Percentiles rank a stretch among this genome's conserved stretches.
Evolutionary conservation across 768 basidiomycete genomes (phyloP).

Genomic region (Cystobasidium tubakii): DNA sequence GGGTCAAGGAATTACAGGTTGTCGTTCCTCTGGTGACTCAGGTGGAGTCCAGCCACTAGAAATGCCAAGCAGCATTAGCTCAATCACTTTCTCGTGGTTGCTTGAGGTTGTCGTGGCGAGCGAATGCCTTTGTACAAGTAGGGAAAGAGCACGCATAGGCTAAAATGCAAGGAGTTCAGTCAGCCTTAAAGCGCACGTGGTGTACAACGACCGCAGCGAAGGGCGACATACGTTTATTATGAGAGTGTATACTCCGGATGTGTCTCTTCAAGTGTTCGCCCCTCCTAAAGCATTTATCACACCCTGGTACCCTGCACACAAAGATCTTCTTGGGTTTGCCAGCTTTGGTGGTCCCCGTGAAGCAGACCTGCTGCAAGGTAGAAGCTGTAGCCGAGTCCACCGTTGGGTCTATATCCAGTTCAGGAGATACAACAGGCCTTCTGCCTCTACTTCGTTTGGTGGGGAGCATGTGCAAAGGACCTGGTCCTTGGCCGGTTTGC

Average conservation of each 20-base stretch:
- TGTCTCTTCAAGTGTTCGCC: constrained; percentile 88
- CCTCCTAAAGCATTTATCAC: constrained; percentile 79
- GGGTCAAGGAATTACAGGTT: too few species aligned
- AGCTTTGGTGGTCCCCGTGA: constrained; percentile 40
- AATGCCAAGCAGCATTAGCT: constrained; percentile 54
- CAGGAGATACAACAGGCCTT: constrained; percentile 31
- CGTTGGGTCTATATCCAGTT: constrained; percentile 18
- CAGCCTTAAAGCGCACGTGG: too few species aligned
- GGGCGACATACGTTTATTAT: constrained; percentile 67
- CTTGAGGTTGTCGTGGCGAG: constrained; percentile 70
- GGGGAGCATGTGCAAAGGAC: constrained; percentile 55
- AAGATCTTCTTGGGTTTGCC: constrained; percentile 41
- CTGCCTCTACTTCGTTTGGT: constrained; percentile 42
- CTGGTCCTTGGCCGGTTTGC: constrained; percentile 51
- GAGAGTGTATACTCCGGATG: constrained; percentile 78
- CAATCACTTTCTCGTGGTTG: constrained; percentile 55
- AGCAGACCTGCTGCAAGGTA: constrained; percentile 37
- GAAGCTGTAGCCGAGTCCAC: constrained; percentile 22
- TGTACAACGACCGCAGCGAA: constrained; percentile 36
- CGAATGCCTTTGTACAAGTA: constrained; percentile 66
- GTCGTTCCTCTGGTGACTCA: background rate
- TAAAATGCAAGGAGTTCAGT: constrained; percentile 48
- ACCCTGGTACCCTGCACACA: constrained; percentile 67
- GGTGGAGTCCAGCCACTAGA: constrained; percentile 1
- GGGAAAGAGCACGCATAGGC: constrained; percentile 68